Evolutionary conservation across 257 asterid genomes (phyloP), one percentile per base, ranked within the genome.

Genomic region (Solanum bukasovii): DNA sequence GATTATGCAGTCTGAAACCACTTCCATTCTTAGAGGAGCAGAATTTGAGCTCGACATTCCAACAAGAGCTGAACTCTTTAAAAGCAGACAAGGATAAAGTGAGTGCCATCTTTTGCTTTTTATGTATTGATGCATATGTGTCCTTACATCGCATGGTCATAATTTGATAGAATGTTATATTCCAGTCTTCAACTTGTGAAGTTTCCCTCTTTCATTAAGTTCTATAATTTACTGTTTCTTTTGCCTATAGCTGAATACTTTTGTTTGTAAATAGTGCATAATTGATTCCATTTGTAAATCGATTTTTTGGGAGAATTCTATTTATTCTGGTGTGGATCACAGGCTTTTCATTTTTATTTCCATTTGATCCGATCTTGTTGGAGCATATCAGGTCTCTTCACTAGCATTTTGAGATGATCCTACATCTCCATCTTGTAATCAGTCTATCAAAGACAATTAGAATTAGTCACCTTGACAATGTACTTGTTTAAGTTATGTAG

Each of bases 11-110:
- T 65, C 89, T 92, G 93, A 93, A 91, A 86, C 90, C 87, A 90
- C 72, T 88, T 89, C 77, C 74, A 89, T 88, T 89, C 89, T 81
- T 91, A 97, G 99, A 95, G 93, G 99, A 95, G 93, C 96, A 94
- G 97, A 96, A 91, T 92, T 89, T 93, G 93, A 94, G 90, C 84
- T 92, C 88, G 79, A 92, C 93, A 52, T 78, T 92, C 88, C 99
- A 92, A 93, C 93, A 90, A 88, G 99, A 97, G 93, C 88, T 97
- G 91, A 92, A 90, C 91, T 92, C 91, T 37, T 77, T 95, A 89
- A 94, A 95, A 91, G 94, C 78, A 11, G 95, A 92, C 88, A 95
- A 92, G 87, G 92, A 89, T 88, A 91, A 94, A 87, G 99, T 96
- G 93, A 94, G 98, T 92, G 84, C 7, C 83, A 68, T 52, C 4